These are phyloP conservation scores for Tulasnella sp. DNA, from an alignment of 768 basidiomycete species.

Conservation along the genomic window DNA sequence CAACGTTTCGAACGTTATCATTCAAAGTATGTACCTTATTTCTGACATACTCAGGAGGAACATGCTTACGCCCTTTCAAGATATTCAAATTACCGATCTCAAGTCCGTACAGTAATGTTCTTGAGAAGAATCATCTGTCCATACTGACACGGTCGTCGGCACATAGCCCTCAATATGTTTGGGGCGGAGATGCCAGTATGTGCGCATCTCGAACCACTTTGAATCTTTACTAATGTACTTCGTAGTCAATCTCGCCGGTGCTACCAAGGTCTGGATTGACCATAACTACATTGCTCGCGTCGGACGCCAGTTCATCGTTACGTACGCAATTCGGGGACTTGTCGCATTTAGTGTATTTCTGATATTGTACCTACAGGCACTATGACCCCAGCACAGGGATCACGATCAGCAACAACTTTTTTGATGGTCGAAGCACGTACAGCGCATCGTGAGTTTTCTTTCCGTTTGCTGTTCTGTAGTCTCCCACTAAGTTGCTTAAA, in stretches of 20 bases:
- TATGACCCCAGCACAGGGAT: background rate
- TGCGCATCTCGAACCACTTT: background rate
- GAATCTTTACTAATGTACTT: background rate
- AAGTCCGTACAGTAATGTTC: background rate
- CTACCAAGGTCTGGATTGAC: conserved; percentile 7
- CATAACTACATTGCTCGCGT: background rate
- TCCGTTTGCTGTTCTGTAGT: background rate
- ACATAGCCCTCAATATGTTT: background rate
- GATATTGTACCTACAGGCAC: too few relatives aligned
- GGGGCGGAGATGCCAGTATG: background rate
- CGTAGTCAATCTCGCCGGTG: background rate
- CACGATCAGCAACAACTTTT: background rate
- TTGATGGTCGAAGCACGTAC: background rate
- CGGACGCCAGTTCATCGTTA: background rate
- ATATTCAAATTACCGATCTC: background rate
- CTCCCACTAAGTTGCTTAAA: background rate
- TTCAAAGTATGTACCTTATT: background rate
- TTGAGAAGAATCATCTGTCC: background rate
- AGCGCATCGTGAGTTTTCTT: background rate
- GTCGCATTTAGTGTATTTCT: background rate
- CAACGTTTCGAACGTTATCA: background rate
- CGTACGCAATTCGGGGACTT: background rate
- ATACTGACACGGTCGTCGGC: background rate
- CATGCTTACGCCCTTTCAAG: too few relatives aligned
- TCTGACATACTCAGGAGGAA: too few relatives aligned